Evolutionary conservation across 1,139 yeast genomes (phyloP), one percentile per base, ranked within the genome.

Genomic region (Sugiyamaella japonica): DNA sequence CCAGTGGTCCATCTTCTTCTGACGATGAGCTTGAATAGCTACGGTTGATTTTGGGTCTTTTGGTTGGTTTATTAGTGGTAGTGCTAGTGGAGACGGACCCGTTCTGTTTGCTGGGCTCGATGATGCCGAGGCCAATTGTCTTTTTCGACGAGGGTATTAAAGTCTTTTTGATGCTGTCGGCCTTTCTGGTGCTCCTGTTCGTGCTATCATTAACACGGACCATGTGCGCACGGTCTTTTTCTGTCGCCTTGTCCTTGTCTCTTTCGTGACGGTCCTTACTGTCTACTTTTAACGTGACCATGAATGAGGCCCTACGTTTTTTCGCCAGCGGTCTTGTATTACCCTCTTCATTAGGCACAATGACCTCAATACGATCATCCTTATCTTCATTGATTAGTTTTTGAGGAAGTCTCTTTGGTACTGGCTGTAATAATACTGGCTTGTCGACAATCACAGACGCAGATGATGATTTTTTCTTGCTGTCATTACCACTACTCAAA

Each of bases 21-120:
- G 54, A 49, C n/a, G 54, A 49, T 10, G 59, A 54, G 44, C 57
- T 54, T 7, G 63, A 61, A 45, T 61, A 61, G 23, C 60, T 55
- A 49, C 63, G 40, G 36, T 56, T 60, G 29, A 60, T 55, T 36
- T 60, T 54, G n/a, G 47, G 61, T 45, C 60, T 38, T 37, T 61
- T 61, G 7, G 45, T 48, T 2, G 54, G 40, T 9, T 37, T 41
- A 9, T 40, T 40, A 6, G 29, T 25, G 42, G 13, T 34, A 20
- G 28, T 7, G 15, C 13, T 28, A 3, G 31, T 7, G 17, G 48
- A 34, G 16, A 23, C 43, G 9, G 49, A 34, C 10, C 39, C 43
- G 16, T 39, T 29, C 34, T 47, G 45, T 25, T 34, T 17, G 34
- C 41, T 41, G 10, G 16, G 29, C 10, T 49, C 47, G 9, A 32